These are phyloP conservation scores for Eutypa lata DNA, from an alignment of 2,329 filamentous ascomycete genomes.

Conservation along the genomic window DNA sequence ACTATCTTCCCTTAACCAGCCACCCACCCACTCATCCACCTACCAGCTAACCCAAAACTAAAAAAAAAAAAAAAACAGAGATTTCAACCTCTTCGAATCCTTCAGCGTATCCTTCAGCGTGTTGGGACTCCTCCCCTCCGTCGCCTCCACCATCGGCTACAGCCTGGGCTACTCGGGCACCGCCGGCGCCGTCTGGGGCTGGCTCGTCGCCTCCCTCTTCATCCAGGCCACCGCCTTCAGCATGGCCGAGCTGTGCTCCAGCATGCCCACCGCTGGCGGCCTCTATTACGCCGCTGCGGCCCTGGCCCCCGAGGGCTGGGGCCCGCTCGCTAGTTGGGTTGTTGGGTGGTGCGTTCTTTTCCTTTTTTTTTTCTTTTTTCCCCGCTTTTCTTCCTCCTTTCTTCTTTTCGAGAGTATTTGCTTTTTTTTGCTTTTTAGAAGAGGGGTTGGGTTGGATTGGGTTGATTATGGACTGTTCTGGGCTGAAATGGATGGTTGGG, in stretches of 20 bases:
- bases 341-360: too few species aligned
- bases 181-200: slow-evolving; percentile 13
- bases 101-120: slow-evolving; percentile 34
- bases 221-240: background rate
- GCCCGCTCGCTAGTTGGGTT: too few species aligned
- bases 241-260: background rate
- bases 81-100: slow-evolving; percentile 28
- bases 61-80: slow-evolving; percentile 8
- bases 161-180: slow-evolving; percentile 30
- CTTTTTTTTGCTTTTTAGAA: too few species aligned
- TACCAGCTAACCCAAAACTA: background rate
- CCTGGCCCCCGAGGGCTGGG: slow-evolving; percentile 27
- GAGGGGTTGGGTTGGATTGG: too few species aligned
- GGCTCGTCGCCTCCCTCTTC: background rate
- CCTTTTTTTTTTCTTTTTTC: too few species aligned
- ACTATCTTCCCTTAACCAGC: too few species aligned
- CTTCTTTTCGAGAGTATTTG: too few species aligned
- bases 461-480: too few species aligned
- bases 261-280: background rate
- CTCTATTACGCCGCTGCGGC: slow-evolving; percentile 17
- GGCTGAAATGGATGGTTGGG: too few species aligned
- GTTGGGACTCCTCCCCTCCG: slow-evolving; percentile 33
- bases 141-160: slow-evolving; percentile 34
- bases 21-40: too few species aligned
- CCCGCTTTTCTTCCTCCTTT: too few species aligned